phyloP scores from a whole-genome alignment of 352 stramenopile species.

The Phytophthora quininea region DNA sequence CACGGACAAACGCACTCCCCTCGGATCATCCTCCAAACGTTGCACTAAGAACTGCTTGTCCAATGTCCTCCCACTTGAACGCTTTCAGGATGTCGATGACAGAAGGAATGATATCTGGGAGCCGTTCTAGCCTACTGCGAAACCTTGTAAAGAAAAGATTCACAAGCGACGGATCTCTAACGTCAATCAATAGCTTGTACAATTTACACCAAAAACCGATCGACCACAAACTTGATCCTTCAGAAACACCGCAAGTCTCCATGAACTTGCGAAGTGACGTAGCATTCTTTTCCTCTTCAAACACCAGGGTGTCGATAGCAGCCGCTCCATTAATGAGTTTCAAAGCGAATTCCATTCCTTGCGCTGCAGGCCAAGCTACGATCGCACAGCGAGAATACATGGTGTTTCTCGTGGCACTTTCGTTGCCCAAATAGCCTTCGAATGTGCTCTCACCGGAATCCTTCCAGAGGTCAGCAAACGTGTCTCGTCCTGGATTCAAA shows the following conservation, averaged over 20 bases:
- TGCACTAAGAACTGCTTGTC: not conserved
- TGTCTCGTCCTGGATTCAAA: slow-evolving; percentile 26
- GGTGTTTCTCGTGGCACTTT: slow-evolving; percentile 18
- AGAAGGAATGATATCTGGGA: not conserved
- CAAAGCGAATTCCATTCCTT: not conserved
- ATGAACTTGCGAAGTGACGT: slow-evolving; percentile 9
- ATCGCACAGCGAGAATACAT: slow-evolving; percentile 23
- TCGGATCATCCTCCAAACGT: not conserved
- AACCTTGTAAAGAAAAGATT: not conserved
- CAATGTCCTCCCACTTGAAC: not conserved
- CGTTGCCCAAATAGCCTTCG: slow-evolving; percentile 14
- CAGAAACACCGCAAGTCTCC: not conserved
- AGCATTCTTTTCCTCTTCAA: not conserved
- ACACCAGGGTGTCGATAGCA: slow-evolving; percentile 1
- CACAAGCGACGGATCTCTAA: not conserved
- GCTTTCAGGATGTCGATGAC: not conserved
- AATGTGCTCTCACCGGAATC: slow-evolving; percentile 14
- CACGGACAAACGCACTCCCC: not conserved
- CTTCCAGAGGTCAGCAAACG: slow-evolving; percentile 11
- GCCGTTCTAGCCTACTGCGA: too few species aligned
- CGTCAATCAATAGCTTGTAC: not conserved
- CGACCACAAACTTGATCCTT: not conserved
- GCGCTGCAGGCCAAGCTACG: slow-evolving; percentile 12
- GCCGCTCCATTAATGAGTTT: slow-evolving; percentile 11
- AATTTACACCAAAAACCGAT: not conserved